phyloP scores from a whole-genome alignment of 495 filamentous ascomycete species.

The Aspergillus kassunensis region DNA sequence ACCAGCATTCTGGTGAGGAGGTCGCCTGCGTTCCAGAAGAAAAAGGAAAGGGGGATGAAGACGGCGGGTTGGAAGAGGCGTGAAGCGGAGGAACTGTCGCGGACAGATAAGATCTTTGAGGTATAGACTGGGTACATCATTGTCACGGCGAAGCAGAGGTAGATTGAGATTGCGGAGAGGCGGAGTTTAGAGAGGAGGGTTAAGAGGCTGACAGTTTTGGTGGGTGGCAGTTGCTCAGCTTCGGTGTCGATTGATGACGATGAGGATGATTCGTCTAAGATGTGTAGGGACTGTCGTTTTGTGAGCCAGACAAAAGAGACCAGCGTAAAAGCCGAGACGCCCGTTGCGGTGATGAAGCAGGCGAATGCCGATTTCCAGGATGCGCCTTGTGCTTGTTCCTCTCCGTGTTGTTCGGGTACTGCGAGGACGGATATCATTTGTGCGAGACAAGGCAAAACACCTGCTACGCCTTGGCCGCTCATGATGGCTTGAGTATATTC shows the following conservation, averaged over 20 bases:
- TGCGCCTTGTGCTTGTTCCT: slow-evolving; percentile 20
- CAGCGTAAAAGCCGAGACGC: slow-evolving; percentile 53
- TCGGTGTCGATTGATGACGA: neutral
- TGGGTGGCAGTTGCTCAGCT: neutral
- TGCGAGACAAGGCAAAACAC: slow-evolving; percentile 82
- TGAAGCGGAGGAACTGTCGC: slow-evolving; percentile 40
- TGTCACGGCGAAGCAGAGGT: slow-evolving; percentile 73
- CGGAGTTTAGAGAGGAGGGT: slow-evolving; percentile 68
- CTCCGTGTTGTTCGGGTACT: slow-evolving; percentile 39
- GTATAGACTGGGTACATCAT: slow-evolving; percentile 98
- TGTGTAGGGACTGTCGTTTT: slow-evolving; percentile 28
- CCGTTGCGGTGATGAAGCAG: slow-evolving; percentile 88
- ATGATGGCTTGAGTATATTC: slow-evolving; percentile 96
- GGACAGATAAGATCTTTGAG: slow-evolving; percentile 68
- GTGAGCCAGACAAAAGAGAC: slow-evolving; percentile 60
- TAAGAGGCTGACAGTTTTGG: slow-evolving; percentile 59
- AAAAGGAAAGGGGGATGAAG: slow-evolving; percentile 87
- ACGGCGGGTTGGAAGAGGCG: slow-evolving; percentile 64
- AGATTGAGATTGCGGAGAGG: slow-evolving; percentile 66
- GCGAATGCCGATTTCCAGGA: slow-evolving; percentile 71
- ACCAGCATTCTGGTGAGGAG: slow-evolving; percentile 70
- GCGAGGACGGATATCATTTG: slow-evolving; percentile 78
- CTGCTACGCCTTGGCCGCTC: slow-evolving; percentile 88
- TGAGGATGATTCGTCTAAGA: neutral
- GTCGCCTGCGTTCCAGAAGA: slow-evolving; percentile 93